Base-by-base conservation (phyloP, 768 basidiomycete genomes). In the Lactifluus piperatus region DNA sequence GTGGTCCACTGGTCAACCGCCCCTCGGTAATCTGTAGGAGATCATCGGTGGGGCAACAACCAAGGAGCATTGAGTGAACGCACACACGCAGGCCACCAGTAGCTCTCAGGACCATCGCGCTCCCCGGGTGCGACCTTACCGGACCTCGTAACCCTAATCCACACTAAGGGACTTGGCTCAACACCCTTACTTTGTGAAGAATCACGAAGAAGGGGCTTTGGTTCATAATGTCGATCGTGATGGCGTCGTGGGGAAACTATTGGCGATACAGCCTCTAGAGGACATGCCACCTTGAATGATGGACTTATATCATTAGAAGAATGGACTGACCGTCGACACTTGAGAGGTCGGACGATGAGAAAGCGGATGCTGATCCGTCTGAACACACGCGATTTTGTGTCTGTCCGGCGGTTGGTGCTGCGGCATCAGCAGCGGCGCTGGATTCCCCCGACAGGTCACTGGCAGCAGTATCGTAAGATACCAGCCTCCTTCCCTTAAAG, bases 1-100 rank as follows among this genome's bases (percentile, higher is more conserved):
- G 47, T 18, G 71, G 60, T 68, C 66, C 59, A 60, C 62, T 45
- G 67, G 57, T 56, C 68, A 70, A 47, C 22, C 58, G 60, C 63
- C 69, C 62, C 32, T 57, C 47, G 0, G 52, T 46, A 20, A 63
- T 36, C 64, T 65, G 51, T 10, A 26, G 34, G 14, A 32, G 13
- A 29, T 18, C n/a, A 11, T 16, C 7, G 20, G 27, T 20, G 6
- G 18, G 10, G 37, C 8, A 3, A 20, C 27, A 22, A 30, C 16
- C 18, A 29, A 9, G 2, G 6, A 56, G 27, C 29, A 37, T n/a
- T 57, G 51, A 44, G 60, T 26, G 43, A 49, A 70, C 74, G 63
- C 65, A 87, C 87, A 74, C 78, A 77, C 29, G 76, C 84, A 22
- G 87, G 87, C 87, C 87, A 89, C 87, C 87, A 89, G 39, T 81